phyloP scores from a whole-genome alignment of 306 rosid species.

The Medicago lupulina region DNA sequence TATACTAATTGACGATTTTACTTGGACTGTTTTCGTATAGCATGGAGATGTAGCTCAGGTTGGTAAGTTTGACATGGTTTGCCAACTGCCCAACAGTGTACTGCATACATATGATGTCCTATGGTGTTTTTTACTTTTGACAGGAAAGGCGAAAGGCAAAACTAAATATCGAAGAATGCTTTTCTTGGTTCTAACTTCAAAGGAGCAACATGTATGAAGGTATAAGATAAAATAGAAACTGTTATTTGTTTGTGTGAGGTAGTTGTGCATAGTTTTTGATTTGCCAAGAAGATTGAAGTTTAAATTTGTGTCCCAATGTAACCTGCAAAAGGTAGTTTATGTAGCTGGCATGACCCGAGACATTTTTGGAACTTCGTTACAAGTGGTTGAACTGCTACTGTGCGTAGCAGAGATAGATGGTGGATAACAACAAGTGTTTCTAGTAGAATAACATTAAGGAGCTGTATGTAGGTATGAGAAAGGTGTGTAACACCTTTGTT shows the following conservation, averaged over 20 bases:
- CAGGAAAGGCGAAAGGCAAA: background rate
- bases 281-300: background rate
- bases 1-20: background rate
- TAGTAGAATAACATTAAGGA: background rate
- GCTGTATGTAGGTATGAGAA: background rate
- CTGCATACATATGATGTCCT: no score
- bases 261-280: background rate
- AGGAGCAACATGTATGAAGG: background rate
- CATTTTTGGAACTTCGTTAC: background rate
- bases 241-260: slow-evolving; percentile 1
- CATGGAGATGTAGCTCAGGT: slow-evolving; percentile 1
- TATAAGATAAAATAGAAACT: background rate
- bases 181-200: background rate
- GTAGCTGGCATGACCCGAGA: background rate
- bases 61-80: background rate
- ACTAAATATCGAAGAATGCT: background rate
- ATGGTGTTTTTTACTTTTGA: slow-evolving; percentile 1
- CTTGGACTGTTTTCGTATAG: slow-evolving; percentile 1
- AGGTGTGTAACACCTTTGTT: background rate
- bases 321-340: slow-evolving; percentile 4
- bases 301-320: background rate
- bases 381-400: background rate
- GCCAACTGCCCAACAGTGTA: background rate
- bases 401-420: background rate
- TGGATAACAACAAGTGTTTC: background rate